Conservation (phyloP, 2,329 filamentous ascomycete species). For the Fusarium sp. region DNA sequence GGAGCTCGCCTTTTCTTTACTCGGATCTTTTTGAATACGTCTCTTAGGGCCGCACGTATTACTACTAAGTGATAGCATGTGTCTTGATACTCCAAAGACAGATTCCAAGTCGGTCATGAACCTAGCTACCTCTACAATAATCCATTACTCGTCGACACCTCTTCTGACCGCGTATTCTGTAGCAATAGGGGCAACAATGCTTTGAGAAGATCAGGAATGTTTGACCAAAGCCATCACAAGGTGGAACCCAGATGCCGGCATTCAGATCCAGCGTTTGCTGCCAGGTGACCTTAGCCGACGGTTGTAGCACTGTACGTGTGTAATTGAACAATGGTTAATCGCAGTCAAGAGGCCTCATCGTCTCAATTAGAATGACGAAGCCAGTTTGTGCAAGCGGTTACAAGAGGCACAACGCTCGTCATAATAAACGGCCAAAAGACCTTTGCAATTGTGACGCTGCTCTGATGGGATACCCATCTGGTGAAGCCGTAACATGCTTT, state of each 20-base stretch:
- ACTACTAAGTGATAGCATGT: not conserved
- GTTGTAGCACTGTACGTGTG: not conserved
- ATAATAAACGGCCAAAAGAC: conserved; percentile 3
- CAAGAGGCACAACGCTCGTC: not conserved
- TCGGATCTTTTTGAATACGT: not conserved
- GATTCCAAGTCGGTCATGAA: not conserved
- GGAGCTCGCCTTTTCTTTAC: conserved; percentile 16
- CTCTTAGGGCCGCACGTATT: not conserved
- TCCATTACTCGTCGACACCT: not conserved
- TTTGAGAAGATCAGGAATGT: conserved; percentile 18
- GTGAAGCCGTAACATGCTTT: conserved; percentile 22
- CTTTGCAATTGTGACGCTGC: conserved; percentile 20
- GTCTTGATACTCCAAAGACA: not conserved
- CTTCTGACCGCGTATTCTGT: not conserved
- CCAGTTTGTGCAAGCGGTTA: conserved; percentile 3
- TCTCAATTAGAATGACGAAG: not conserved
- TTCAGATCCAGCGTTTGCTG: not conserved
- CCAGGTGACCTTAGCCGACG: conserved; percentile 5
- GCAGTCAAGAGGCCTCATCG: conserved; percentile 8
- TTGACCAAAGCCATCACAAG: conserved; percentile 11
- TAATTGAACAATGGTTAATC: conserved; percentile 8
- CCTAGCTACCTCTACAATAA: not conserved
- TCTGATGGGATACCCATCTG: conserved; percentile 2
- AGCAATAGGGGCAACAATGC: conserved; percentile 5
- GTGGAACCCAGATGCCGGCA: conserved; percentile 15